Evolutionary conservation across 495 filamentous ascomycete genomes (phyloP).

Genomic region (Penicillium lividum): DNA sequence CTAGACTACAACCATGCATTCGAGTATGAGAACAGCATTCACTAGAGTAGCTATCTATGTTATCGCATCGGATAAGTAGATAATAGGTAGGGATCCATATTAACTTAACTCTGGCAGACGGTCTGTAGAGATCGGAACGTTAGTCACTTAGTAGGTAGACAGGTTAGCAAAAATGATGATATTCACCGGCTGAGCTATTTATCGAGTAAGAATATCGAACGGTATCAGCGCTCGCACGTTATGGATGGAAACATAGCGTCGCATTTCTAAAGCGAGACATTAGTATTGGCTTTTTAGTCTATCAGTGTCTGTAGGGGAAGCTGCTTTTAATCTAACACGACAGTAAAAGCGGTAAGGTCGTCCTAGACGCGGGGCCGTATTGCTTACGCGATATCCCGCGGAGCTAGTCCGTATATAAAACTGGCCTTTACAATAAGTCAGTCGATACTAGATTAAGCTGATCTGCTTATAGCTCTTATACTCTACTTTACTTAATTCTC

Average conservation of each 20-base stretch:
- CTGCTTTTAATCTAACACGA: slow-evolving; percentile 1
- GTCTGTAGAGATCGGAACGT: slow-evolving; percentile 1
- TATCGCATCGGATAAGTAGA: neutral
- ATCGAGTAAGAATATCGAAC: neutral
- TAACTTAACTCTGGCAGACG: neutral
- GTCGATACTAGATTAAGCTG: no score
- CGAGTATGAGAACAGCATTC: neutral
- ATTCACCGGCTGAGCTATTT: slow-evolving; percentile 4
- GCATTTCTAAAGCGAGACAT: neutral
- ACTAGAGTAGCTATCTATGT: neutral
- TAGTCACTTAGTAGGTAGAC: neutral
- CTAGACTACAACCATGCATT: neutral
- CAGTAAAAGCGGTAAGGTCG: slow-evolving; percentile 1
- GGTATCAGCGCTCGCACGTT: neutral
- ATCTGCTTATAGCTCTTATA: no score
- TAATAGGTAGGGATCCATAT: neutral
- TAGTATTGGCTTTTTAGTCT: neutral
- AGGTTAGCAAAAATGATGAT: no score
- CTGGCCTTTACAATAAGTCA: no score
- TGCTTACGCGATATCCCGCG: no score
- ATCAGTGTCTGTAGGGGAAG: no score
- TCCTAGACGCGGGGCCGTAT: slow-evolving; percentile 1
- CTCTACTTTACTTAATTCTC: no score
- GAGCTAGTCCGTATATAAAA: no score
- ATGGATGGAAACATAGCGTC: neutral